Base-by-base conservation (phyloP, 257 asterid species). In the Plantago elongata region DNA sequence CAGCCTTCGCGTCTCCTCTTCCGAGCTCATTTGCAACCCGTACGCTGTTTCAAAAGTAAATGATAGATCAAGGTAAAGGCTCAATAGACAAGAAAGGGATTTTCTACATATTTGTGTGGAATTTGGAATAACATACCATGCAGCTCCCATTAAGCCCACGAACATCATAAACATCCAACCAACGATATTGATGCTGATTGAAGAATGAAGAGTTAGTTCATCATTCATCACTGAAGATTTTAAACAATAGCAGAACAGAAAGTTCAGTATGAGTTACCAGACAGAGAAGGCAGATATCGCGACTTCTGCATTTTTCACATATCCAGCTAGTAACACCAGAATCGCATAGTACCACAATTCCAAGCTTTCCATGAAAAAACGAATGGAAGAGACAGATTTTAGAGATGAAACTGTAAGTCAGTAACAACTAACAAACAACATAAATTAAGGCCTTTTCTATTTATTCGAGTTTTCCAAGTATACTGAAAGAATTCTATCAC, bases 1-100 rank as follows among this genome's bases (percentile, higher is more conserved):
- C 66, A 29, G 95, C 94, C 47, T 79, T 79, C 3, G 94, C 89
- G 50, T 89, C 87, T 69, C 94, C 95, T 58, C 79, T 80, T 30
- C 94, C 95, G 1, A 89, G 79, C 59, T 89, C 96, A 51, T 89
- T 89, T 2, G 97, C 90, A 27, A 86, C 74, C 7, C 96, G 83
- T 7, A 88, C 95, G 5, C 95, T 87, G 76, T 48, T 71, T 18
- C 15, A 48, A 16, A 42, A 29, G 48, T 9, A 38, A 45, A 38
- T 5, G 1, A 1, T 5, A 10, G 14, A 16, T 9, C 4, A 3
- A 34, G 40, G 43, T 11, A 54, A 22, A 9, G 27, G 29, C 59
- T 16, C 12, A 0, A 18, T 5, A 18, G 59, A 10, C 11, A 52
- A 18, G 18, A 51, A 9, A n/a, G 57, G 38, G 14, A 52, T 48